Base-by-base conservation (phyloP, 495 filamentous ascomycete genomes). In the Penicillium longicatenatum region DNA sequence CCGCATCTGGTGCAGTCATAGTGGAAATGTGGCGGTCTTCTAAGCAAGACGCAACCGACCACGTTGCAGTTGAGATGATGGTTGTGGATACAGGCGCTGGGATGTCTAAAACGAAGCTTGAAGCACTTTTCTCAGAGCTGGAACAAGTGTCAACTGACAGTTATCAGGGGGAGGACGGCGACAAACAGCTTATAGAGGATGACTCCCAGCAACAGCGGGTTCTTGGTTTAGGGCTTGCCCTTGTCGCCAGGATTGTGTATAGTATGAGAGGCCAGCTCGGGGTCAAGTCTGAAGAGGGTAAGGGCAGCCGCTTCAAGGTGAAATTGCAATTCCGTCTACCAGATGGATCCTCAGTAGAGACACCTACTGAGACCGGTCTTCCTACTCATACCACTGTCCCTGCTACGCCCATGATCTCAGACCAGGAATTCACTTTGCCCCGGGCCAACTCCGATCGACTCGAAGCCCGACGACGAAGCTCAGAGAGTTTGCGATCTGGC, bases 221-320 rank as follows among this genome's bases (percentile, higher is more conserved):
- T 1, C 69, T 98, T 3, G 93, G 93, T 0, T 78, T 98, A 5
- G 93, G 93, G 1, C 81, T 98, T 24, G 93, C 93, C 2, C 76
- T 95, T 12, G 92, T 96, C 3, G 89, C 93, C 41, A 80, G 92
- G 21, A 91, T 90, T 45, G 77, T 97, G 20, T 82, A 84, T n/a
- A 96, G 90, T 63, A 93, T 96, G 88, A 86, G 93, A 52, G 93
- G 93, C 0, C 93, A 97, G 58, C 70, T 98, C 19, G 84, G 90
- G 21, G 77, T 98, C 6, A 95, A 92, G 61, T 96, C 92, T 0
- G 91, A 96, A 68, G 83, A 88, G 68, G 89, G 90, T 0, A 90
- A 89, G 63, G 93, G 93, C 1, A 93, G 92, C 30, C 81, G 89
- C 29, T 95, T 98, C 62, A 82, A 79, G 54, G 73, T 77, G 26